Conservation (phyloP, 306 rosid genomes). For the Medicago ruthenica region DNA sequence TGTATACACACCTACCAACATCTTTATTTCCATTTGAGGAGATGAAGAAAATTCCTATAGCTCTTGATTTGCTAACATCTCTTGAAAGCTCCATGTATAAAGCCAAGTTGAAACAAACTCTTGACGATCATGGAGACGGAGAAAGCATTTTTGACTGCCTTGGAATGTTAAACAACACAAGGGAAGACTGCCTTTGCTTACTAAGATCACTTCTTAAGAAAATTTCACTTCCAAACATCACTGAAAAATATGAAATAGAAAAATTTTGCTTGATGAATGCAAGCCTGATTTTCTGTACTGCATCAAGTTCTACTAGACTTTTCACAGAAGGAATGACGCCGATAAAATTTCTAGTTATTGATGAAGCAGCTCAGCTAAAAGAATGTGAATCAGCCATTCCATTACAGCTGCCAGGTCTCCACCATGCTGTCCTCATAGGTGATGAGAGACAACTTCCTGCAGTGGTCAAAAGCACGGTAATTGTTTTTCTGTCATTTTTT, state of each 20-base stretch:
- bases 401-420: slow-evolving; percentile 57
- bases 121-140: background rate
- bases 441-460: slow-evolving; percentile 76
- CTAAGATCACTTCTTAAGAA: slow-evolving; percentile 32
- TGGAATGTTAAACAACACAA: slow-evolving; percentile 4
- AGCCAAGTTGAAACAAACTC: slow-evolving; percentile 6
- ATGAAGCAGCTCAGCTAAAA: slow-evolving; percentile 70
- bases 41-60: slow-evolving; percentile 37
- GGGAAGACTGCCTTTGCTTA: slow-evolving; percentile 30
- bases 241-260: background rate
- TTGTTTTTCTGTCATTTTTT: background rate
- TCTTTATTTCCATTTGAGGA: slow-evolving; percentile 45
- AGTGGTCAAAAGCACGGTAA: slow-evolving; percentile 66
- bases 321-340: background rate
- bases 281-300: slow-evolving; percentile 50
- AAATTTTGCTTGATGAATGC: slow-evolving; percentile 45
- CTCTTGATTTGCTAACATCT: slow-evolving; percentile 32
- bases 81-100: slow-evolving; percentile 30
- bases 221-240: slow-evolving; percentile 34
- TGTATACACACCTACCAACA: slow-evolving; percentile 67
- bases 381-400: slow-evolving; percentile 72
- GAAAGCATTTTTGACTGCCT: background rate
- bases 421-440: slow-evolving; percentile 55
- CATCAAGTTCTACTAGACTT: slow-evolving; percentile 55
- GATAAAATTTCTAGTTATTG: slow-evolving; percentile 51